Evolutionary conservation across 495 filamentous ascomycete genomes (phyloP), one percentile per base, ranked within the genome.

Genomic region (Penicillium arizonense): DNA sequence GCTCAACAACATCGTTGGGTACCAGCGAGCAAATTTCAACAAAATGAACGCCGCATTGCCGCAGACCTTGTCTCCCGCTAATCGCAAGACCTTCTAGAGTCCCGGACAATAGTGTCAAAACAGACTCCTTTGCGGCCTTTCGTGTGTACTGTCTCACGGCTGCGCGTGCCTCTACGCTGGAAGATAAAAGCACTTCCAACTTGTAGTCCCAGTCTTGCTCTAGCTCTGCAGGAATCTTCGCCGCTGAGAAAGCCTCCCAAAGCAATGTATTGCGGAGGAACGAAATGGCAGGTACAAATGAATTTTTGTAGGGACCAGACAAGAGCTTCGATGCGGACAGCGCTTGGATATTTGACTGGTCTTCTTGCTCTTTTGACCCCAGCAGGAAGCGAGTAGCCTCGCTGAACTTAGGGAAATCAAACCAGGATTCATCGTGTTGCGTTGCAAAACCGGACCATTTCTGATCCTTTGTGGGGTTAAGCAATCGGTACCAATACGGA

Each of bases 131-230:
- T 30, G 51, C 61, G 28, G 63, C 59, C 8, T 51, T 48, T 12
- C 58, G 53, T 30, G 86, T 73, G 55, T 82, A 80, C 45, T 59
- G 55, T 58, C 76, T 82, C 10, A 96, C 73, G 2, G 76, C 75
- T 14, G 70, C 52, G 20, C 90, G 82, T 7, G 78, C 82, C 34
- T 74, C 66, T 37, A 82, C 76, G 61, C 90, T 84, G 5, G 85
- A 85, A 11, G 83, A 76, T 16, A 91, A 75, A 0, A 85, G 69
- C 12, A 82, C 77, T 58, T 90, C 88, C 4, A 96, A 71, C 65
- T 87, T 87, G 21, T 84, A 76, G 53, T 92, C 91, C 93, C 93
- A 97, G 44, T 93, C 89, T 48, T 86, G 81, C 55, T 95, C 86
- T 33, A 91, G 71, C 8, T 79, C 80, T 14, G 87, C 65, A 5